Base-by-base conservation (phyloP, 768 basidiomycete genomes). In the Podaxis sp. region DNA sequence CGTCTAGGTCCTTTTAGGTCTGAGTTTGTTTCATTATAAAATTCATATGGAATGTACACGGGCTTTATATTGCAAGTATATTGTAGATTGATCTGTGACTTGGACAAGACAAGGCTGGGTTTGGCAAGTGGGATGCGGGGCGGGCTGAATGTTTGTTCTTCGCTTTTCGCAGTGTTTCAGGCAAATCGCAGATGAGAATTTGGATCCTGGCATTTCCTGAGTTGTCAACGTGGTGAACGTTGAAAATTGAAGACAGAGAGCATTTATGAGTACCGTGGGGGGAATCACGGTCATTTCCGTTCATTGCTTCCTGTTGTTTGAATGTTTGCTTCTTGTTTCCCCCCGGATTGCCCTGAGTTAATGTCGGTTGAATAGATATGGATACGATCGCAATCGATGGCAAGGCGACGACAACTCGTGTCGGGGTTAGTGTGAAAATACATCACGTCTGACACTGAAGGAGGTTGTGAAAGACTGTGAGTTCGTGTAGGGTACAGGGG, bases 341-440 rank as follows among this genome's bases (percentile, higher is more conserved):
- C 48, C 48, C 22, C 48, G 17, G 48, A 49, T 11, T 26, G 52
- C 52, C 52, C 54, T 38, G 54, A 40, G 13, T 40, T 40, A 7
- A 56, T 38, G 12, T 20, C 4, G 30, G 53, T 17, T 13, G 26
- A 28, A 28, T 15, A 26, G 24, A 13, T 30, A 33, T 4, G 36
- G 24, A 13, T 30, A 33, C 10, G 36, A 20, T 33, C 10, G 30
- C 5, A 11, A 54, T 54, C 52, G 52, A 54, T 54, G 52, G 15
- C 52, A 54, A 54, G 52, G 54, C 36, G 36, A 38, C 37, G 26
- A 50, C 22, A 24, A 50, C 49, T 50, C 12, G 8, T 50, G 24
- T 50, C 54, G 54, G 54, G 11, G 37, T 13, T 38, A 56, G 54
- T 56, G 54, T 24, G 54, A 56, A 38, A 13, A 56, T 56, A 24